Conservation (phyloP, 129 eudicot genomes). For the Cynara cardunculus region DNA sequence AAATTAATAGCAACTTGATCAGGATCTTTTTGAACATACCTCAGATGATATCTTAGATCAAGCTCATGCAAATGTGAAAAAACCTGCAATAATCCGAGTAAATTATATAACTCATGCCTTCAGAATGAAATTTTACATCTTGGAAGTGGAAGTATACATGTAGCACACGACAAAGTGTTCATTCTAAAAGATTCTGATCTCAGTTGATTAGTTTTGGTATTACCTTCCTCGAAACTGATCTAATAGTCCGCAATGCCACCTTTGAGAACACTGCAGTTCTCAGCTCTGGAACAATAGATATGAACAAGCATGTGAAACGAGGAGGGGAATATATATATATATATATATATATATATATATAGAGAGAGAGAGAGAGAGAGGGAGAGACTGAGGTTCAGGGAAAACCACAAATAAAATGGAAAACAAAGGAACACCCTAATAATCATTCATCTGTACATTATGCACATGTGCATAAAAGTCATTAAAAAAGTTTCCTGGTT, state of each 20-base stretch:
- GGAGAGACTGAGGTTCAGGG: no score
- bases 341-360: no score
- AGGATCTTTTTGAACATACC: constrained; percentile 36
- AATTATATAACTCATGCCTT: constrained; percentile 1
- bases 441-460: no score
- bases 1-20: background rate
- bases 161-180: background rate
- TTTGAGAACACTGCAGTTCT: constrained; percentile 97
- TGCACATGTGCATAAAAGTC: no score
- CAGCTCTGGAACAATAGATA: constrained; percentile 48
- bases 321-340: background rate
- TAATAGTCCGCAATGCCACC: constrained; percentile 87
- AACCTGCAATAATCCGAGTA: constrained; percentile 52
- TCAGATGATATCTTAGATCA: constrained; percentile 85
- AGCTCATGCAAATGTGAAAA: constrained; percentile 92
- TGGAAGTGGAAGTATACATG: background rate
- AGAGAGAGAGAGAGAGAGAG: no score
- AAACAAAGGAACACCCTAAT: no score
- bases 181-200: background rate
- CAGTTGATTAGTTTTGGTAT: background rate
- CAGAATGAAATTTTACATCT: background rate
- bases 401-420: no score
- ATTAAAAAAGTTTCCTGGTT: no score
- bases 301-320: background rate
- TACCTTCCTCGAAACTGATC: constrained; percentile 93